Evolutionary conservation across 495 filamentous ascomycete genomes (phyloP).

Genomic region (Aspergillus nidulans): DNA sequence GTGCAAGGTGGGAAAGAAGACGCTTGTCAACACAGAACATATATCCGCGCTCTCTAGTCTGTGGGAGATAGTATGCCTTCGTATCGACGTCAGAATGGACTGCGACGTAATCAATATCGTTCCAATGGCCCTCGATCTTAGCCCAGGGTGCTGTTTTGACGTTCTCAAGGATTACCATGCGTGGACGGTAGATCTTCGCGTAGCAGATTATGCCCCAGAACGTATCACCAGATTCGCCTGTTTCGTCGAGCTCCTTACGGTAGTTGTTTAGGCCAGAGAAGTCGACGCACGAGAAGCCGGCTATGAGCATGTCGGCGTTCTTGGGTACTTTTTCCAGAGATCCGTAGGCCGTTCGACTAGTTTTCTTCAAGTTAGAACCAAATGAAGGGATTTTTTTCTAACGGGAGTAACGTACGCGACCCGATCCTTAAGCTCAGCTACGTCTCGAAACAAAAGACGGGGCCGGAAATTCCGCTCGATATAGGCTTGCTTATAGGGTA

Average conservation of each 20-base stretch:
- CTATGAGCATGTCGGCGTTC: slow-evolving; percentile 63
- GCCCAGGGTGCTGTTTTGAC: slow-evolving; percentile 61
- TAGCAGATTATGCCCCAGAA: slow-evolving; percentile 62
- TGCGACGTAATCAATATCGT: slow-evolving; percentile 52
- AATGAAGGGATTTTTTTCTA: slow-evolving; percentile 5
- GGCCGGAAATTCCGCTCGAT: slow-evolving; percentile 71
- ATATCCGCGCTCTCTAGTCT: slow-evolving; percentile 71
- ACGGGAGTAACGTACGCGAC: slow-evolving; percentile 48
- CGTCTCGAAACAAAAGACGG: slow-evolving; percentile 63
- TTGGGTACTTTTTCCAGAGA: slow-evolving; percentile 52
- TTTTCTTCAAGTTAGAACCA: neutral
- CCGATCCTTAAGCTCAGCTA: slow-evolving; percentile 53
- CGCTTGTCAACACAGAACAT: slow-evolving; percentile 57
- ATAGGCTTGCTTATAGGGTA: slow-evolving; percentile 72
- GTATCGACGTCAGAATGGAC: slow-evolving; percentile 51
- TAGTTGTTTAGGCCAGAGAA: slow-evolving; percentile 47
- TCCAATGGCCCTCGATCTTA: slow-evolving; percentile 46
- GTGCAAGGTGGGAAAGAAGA: slow-evolving; percentile 16
- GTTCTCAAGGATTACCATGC: slow-evolving; percentile 72
- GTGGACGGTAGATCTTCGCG: slow-evolving; percentile 50
- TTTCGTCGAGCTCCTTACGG: slow-evolving; percentile 37
- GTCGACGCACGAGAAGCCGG: slow-evolving; percentile 77
- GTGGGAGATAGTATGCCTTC: slow-evolving; percentile 75
- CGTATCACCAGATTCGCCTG: slow-evolving; percentile 67
- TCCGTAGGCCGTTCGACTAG: slow-evolving; percentile 69